Evolutionary conservation across 352 stramenopile species (phyloP).

Genomic region (Salisapilia sapeloensis): DNA sequence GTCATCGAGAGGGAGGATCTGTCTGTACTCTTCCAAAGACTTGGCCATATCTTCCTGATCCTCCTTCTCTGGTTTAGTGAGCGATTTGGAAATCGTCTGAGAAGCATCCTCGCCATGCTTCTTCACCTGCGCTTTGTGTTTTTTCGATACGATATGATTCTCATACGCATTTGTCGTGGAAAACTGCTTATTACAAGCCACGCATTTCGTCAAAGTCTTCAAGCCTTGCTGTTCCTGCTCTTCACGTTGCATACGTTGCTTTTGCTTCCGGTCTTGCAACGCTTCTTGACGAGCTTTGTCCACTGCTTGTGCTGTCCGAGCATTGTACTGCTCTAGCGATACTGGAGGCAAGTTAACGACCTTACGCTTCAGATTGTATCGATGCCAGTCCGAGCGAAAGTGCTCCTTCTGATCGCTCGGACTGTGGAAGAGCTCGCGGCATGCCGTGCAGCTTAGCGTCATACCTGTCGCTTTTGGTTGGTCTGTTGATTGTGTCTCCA

Average conservation of each 20-base stretch:
- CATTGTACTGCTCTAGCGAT: constrained; percentile 72
- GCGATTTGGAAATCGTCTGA: constrained; percentile 49
- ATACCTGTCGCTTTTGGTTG: constrained; percentile 9
- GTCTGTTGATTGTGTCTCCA: not conserved
- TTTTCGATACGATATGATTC: constrained; percentile 77
- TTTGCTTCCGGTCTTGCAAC: constrained; percentile 42
- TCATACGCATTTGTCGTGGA: constrained; percentile 63
- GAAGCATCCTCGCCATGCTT: constrained; percentile 35
- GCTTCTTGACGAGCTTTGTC: constrained; percentile 34
- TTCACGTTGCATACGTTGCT: constrained; percentile 46
- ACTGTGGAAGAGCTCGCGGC: constrained; percentile 43
- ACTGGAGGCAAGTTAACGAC: constrained; percentile 88
- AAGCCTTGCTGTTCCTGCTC: constrained; percentile 46
- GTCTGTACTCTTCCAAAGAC: constrained; percentile 64
- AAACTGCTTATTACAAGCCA: constrained; percentile 77
- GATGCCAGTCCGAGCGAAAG: constrained; percentile 95
- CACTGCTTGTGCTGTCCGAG: constrained; percentile 54
- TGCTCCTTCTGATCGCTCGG: constrained; percentile 68
- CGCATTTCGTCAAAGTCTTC: constrained; percentile 67
- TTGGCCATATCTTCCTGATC: constrained; percentile 5
- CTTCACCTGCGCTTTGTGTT: constrained; percentile 67
- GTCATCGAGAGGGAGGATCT: constrained; percentile 48
- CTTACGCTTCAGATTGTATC: constrained; percentile 93
- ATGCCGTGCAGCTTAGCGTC: constrained; percentile 74
- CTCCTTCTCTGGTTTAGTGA: constrained; percentile 13